Evolutionary conservation across 768 basidiomycete genomes (phyloP), one percentile per base, ranked within the genome.

Genomic region (Lactifluus subvellereus): DNA sequence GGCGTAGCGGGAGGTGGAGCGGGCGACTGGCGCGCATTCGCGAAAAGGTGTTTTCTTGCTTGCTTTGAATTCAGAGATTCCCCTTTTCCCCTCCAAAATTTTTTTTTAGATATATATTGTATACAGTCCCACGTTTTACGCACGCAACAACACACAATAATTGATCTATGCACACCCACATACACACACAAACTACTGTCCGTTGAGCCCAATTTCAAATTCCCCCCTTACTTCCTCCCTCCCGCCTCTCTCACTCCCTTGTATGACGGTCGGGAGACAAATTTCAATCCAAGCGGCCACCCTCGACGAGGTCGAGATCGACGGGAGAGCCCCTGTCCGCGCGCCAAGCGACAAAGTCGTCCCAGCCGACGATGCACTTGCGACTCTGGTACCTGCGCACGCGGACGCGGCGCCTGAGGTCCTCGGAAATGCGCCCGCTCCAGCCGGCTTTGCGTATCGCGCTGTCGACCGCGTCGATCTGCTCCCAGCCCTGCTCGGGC

Each of bases 391-490:
- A 96, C 71, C 92, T 76, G 62, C 88, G 82, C 68, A 96, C 79
- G 71, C 80, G 86, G 68, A 94, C 74, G 70, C 84, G 85, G 67
- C 89, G 79, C 53, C 92, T 80, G 54, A 93, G 74, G 68, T 89
- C 89, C 72, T 96, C 94, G 0, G 86, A 89, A 69, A 95, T 89
- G 54, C 74, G 74, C 1, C 91, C 92, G 60, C 73, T 82, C 88
- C 89, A 98, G 3, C 94, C 97, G 4, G 95, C 91, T 75, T 99
- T 99, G 66, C 84, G 83, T 66, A 98, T 93, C 33, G 94, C 93
- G 69, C 87, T 93, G 68, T 95, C 87, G 43, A 99, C 76, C 7
- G 96, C 88, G 73, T 97, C 90, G 61, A 88, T 77, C 80, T 89
- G 89, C 65, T 86, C 84, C 97, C 97, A 99, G 7, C 92, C 94